Base-by-base conservation (phyloP, 129 eudicot genomes). In the Kitagawia praeruptora region DNA sequence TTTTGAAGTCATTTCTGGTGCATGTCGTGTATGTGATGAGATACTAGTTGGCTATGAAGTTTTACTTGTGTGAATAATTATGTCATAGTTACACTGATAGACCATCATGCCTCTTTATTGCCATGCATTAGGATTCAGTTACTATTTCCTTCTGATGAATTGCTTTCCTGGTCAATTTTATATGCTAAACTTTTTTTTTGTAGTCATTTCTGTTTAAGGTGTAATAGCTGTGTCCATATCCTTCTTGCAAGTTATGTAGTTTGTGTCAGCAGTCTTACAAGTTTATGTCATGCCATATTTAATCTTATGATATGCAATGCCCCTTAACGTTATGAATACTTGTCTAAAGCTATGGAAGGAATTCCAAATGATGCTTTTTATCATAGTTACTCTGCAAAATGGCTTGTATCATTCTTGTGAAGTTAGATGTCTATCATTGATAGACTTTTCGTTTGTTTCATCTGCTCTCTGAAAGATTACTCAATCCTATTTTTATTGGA, bases 31-130 rank as follows among this genome's bases (percentile, higher is more conserved):
- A 88, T 45, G 80, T 88, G 89, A 88, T 66, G 72, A 78, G 75
- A 28, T 73, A 81, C 40, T 66, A 40, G 9, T 46, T 18, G 48
- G 92, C 89, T 82, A 85, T 80, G 89, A 89, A 86, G 89, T 58
- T 39, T 42, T 12, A 27, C 39, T 87, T 87, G 86, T 28, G 76
- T 85, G 90, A 85, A 80, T 67, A 80, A 76, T 58, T 75, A 42
- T 21, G 88, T 88, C 86, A 88, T 88, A 88, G 89, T 84, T 88
- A 86, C 89, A 84, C 92, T 86, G 92, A 88, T 86, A 86, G 88
- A 77, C 67, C 72, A 82, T 74, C 81, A 44, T 85, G 51, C 66
- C 4, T 5, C 46, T 27, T 28, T 78, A 23, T 47, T 38, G 58
- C 4, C 38, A 15, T n/a, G n/a, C n/a, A n/a, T 78, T 21, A 21